Conservation (phyloP, 306 rosid species). For the Cotoneaster glaucophyllus region DNA sequence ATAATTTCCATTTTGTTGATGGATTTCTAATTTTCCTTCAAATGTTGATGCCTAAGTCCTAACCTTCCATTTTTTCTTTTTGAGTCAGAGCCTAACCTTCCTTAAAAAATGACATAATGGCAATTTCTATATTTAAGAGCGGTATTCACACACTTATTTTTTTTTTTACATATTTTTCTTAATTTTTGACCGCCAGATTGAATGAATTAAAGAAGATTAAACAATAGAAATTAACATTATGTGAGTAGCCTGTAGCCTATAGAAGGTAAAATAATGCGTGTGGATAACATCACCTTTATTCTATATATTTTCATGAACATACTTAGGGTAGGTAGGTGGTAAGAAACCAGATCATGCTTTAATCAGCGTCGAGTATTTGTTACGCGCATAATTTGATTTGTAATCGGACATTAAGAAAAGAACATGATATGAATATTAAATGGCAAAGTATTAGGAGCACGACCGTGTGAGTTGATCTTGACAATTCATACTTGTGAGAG, state of each 20-base stretch:
- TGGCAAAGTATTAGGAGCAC: background rate
- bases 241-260: rapidly evolving
- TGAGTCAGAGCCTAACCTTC: background rate
- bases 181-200: rapidly evolving
- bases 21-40: background rate
- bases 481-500: background rate
- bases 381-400: background rate
- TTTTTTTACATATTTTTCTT: no score
- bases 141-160: no score
- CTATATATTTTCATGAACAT: background rate
- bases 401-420: background rate
- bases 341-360: background rate
- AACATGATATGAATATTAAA: background rate
- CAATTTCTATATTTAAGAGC: no score
- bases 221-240: no score
- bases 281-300: no score
- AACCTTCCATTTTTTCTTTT: background rate
- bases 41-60: no score
- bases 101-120: background rate
- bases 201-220: no score
- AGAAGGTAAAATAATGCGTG: no score
- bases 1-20: background rate
- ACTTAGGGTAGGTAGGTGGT: background rate
- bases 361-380: background rate
- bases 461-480: background rate